Base-by-base conservation (phyloP, 2,329 filamentous ascomycete genomes). In the Colletotrichum sp. region DNA sequence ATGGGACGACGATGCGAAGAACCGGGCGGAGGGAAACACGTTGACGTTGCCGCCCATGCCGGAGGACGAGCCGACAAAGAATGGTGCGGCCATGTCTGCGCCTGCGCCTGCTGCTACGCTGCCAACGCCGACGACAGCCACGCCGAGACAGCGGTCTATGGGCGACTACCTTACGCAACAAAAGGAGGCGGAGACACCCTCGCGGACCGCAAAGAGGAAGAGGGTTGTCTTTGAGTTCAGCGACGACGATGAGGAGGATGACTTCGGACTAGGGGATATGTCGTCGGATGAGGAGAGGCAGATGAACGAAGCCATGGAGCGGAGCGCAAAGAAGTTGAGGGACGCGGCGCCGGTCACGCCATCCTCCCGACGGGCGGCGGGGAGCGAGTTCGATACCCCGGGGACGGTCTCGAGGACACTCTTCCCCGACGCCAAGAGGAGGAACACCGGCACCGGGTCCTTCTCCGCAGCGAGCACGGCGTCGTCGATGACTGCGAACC, bases 261-360 rank as follows among this genome's bases (percentile, higher is more conserved):
- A 75, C 4, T 75, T 67, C 39, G 72, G 70, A 10, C 82, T 84
- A 22, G 81, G 80, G 34, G 85, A 85, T 16, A 39, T 85, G 6
- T 82, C 81, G 18, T 84, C 85, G 9, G 85, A 87, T n/a, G 84
- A 84, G 57, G 86, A 86, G 76, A 79, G 81, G 30, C 79, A 86
- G 73, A 80, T 88, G 75, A 82, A 79, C 24, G 79, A 77, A n/a
- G 80, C 85, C 24, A 80, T 84, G 6, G 85, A 87, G 65, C 78
- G 79, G 52, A 86, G 83, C 73, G 82, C 80, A 15, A 81, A 81
- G 55, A 83, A 80, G 70, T 59, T 76, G 28, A 59, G 60, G n/a
- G 28, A 13, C 13, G 32, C 34, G 7, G 71, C 34, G 39, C 74
- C 66, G 6, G 39, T 57, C 9, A 85, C 85, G 2, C 81, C 84